Percentiles rank a stretch among this genome's conserved stretches.
phyloP scores from a whole-genome alignment of 2,329 filamentous ascomycete genomes.

The Grosmannia penicillata region DNA sequence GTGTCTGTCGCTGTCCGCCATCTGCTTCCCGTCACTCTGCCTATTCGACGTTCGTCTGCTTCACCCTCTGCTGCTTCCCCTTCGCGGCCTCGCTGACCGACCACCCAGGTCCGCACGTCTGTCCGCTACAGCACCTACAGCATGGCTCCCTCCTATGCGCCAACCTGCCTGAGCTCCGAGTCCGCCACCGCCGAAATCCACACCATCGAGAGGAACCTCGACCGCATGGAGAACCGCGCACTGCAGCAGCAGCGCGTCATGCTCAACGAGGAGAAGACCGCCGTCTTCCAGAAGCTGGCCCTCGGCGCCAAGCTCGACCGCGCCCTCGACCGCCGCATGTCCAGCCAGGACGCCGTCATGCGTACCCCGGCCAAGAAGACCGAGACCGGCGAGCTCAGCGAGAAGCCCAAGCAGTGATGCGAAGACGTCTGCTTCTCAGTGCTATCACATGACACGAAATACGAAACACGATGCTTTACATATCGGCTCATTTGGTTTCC shows the following conservation, averaged over 20 bases:
- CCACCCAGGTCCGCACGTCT: slow-evolving; percentile 37
- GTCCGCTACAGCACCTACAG: slow-evolving; percentile 46
- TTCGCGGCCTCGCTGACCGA: too few species aligned
- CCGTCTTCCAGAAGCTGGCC: slow-evolving; percentile 72
- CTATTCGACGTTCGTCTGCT: not conserved
- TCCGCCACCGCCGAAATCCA: slow-evolving; percentile 41
- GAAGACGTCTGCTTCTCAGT: not conserved
- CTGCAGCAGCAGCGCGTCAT: slow-evolving; percentile 69
- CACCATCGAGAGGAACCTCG: slow-evolving; percentile 65
- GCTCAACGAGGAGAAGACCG: slow-evolving; percentile 64
- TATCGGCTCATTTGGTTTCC: too few species aligned
- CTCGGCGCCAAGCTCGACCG: slow-evolving; percentile 83
- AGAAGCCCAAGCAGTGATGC: slow-evolving; percentile 21
- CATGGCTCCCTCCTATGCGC: slow-evolving; percentile 44
- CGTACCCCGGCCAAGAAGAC: slow-evolving; percentile 25
- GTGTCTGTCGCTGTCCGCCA: not conserved
- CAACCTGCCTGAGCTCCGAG: slow-evolving; percentile 36
- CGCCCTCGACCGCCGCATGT: slow-evolving; percentile 75
- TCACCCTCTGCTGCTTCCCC: too few species aligned
- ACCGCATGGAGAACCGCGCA: slow-evolving; percentile 81
- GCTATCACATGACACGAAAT: not conserved
- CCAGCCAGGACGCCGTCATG: slow-evolving; percentile 77
- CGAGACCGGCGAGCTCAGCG: slow-evolving; percentile 7
- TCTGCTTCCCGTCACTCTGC: too few species aligned
- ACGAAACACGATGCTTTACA: too few species aligned